These are phyloP conservation scores for Inonotus hispidus DNA, from an alignment of 1,284 basidiomycete genomes.

Conservation along the genomic window DNA sequence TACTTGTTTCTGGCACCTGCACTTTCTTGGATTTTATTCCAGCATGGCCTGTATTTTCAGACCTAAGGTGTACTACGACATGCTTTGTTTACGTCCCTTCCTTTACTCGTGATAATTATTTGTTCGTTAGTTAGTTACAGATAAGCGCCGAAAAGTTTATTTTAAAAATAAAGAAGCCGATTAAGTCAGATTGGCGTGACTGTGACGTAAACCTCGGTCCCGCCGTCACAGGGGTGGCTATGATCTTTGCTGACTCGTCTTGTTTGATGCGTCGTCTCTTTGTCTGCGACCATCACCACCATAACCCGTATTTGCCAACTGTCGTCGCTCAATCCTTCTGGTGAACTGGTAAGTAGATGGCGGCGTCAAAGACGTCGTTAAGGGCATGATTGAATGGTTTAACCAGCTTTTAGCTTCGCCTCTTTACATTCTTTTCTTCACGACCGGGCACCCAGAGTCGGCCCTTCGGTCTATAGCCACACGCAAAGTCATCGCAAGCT, in stretches of 20 bases:
- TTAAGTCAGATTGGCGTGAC: not conserved
- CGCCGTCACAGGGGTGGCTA: not conserved
- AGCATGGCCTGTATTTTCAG: not conserved
- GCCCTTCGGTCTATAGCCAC: not conserved
- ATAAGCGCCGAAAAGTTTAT: not conserved
- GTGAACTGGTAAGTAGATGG: not conserved
- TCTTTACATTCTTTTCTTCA: conserved; percentile 1
- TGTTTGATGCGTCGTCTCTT: not conserved
- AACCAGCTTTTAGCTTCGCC: not conserved
- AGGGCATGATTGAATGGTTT: conserved; percentile 4
- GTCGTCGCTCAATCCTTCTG: not conserved
- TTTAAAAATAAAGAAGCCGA: not conserved
- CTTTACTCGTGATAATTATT: not conserved
- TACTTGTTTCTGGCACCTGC: not conserved
- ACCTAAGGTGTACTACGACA: conserved; percentile 1
- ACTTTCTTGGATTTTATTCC: not conserved
- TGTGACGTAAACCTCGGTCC: not conserved
- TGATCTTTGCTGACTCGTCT: not conserved
- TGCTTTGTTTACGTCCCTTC: not conserved
- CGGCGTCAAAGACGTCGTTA: conserved; percentile 9
- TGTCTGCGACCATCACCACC: conserved; percentile 4
- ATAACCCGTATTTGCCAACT: not conserved
- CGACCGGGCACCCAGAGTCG: conserved; percentile 6
- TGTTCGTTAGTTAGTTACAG: not conserved
- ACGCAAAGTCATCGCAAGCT: conserved; percentile 7